Conservation (phyloP, 1,284 basidiomycete genomes). For the Rhodotorula glutinis region DNA sequence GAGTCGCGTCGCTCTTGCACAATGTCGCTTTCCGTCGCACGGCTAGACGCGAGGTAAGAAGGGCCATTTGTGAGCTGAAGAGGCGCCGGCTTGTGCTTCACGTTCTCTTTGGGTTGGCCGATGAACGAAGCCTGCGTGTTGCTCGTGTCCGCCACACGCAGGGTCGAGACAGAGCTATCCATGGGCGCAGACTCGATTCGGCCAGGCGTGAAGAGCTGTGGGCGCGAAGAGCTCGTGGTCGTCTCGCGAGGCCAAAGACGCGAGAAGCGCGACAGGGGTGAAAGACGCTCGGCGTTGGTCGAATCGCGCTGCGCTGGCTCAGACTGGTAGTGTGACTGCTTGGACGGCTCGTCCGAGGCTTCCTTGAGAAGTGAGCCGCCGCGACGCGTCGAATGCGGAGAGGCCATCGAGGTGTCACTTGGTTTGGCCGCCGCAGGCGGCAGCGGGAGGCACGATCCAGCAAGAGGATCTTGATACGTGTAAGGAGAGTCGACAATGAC, state of each 20-base stretch:
- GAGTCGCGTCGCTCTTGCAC: constrained; percentile 13
- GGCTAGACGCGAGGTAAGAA: background rate
- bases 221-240: background rate
- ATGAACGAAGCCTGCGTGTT: no score
- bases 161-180: no score
- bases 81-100: background rate
- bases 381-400: background rate
- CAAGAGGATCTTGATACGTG: no score
- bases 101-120: no score
- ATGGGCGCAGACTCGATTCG: no score
- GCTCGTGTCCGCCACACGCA: no score
- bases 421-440: no score
- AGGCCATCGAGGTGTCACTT: background rate
- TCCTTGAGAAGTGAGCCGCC: no score
- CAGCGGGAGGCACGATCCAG: no score
- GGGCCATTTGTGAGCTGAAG: background rate
- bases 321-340: no score
- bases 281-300: background rate
- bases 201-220: background rate
- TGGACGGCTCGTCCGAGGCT: no score
- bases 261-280: constrained; percentile 1
- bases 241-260: background rate
- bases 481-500: background rate
- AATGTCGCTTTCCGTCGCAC: background rate
- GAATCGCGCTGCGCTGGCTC: background rate